Evolutionary conservation across 169 alveolate genomes (phyloP), one percentile per base, ranked within the genome.

Genomic region (Pseudocohnilembus persalinus): DNA sequence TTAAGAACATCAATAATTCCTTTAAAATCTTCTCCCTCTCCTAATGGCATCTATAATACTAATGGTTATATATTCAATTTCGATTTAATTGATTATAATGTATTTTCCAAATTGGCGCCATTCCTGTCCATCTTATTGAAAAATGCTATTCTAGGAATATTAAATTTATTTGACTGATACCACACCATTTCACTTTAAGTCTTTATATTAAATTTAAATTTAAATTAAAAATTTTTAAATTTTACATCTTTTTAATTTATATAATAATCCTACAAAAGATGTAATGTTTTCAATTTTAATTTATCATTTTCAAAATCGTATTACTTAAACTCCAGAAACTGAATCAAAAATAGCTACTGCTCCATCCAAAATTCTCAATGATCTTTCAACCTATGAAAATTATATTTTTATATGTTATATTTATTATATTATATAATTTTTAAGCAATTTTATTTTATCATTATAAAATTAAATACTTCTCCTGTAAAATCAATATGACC

Each of bases 261-360:
- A 33, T 33, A n/a, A n/a, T n/a, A n/a, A n/a, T n/a, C n/a, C n/a
- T n/a, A n/a, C n/a, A n/a, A n/a, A n/a, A n/a, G n/a, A n/a, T n/a
- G n/a, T n/a, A n/a, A n/a, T n/a, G n/a, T n/a, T n/a, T n/a, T n/a
- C n/a, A 1, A 49, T 24, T 0, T n/a, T 24, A 73, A 28, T 73
- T 31, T 1, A 74, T 0, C n/a, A 31, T 1, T 63, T n/a, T 11
- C 20, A 20, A 49, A 49, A 11, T 11, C 20, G 4, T 0, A 32
- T 33, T 81, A 88, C 88, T 79, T 93, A 86, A 30, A 98, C 99
- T 0, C 99, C 99, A 1, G 98, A 97, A 78, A 97, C 98, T 1
- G 99, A 98, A 90, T 98, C 99, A 84, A 98, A 97, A n/a, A 98
- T 97, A 0, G 98, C 99, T 24, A 97, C 97, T 0, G 99, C 99